These are phyloP conservation scores for Phytophthora tubulina DNA, from an alignment of 352 stramenopile genomes.

Conservation along the genomic window DNA sequence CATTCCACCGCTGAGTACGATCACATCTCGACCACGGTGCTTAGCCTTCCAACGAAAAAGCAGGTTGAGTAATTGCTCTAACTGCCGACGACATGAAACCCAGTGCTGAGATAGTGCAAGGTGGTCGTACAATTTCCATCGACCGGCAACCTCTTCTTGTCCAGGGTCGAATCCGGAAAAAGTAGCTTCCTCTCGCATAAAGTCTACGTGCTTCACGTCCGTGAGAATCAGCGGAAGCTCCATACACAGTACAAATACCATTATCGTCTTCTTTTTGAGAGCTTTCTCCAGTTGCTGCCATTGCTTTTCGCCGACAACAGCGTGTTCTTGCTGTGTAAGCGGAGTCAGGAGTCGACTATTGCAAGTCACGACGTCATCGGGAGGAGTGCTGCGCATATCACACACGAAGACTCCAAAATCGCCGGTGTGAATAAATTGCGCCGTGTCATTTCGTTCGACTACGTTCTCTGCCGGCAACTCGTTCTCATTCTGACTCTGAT, in stretches of 20 bases:
- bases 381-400: constrained; percentile 54
- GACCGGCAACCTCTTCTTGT: constrained; percentile 32
- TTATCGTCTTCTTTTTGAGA: constrained; percentile 72
- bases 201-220: constrained; percentile 53
- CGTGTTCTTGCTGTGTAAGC: constrained; percentile 57
- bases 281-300: constrained; percentile 76
- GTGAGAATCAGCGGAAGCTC: constrained; percentile 78
- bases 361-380: constrained; percentile 66
- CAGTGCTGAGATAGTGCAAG: constrained; percentile 64
- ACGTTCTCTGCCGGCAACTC: not conserved
- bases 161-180: constrained; percentile 5
- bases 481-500: constrained; percentile 7
- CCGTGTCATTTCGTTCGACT: constrained; percentile 17
- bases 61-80: constrained; percentile 75
- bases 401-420: constrained; percentile 75
- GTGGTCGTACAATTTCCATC: constrained; percentile 74
- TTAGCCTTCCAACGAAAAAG: constrained; percentile 86
- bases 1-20: constrained; percentile 79
- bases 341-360: constrained; percentile 64
- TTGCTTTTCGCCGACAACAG: constrained; percentile 72
- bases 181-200: constrained; percentile 46
- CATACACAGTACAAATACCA: constrained; percentile 69
- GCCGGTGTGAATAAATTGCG: constrained; percentile 52
- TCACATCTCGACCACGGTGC: constrained; percentile 66
- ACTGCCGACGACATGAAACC: constrained; percentile 69